phyloP scores from a whole-genome alignment of 73 alveolate species.

The Breviolum minutum region DNA sequence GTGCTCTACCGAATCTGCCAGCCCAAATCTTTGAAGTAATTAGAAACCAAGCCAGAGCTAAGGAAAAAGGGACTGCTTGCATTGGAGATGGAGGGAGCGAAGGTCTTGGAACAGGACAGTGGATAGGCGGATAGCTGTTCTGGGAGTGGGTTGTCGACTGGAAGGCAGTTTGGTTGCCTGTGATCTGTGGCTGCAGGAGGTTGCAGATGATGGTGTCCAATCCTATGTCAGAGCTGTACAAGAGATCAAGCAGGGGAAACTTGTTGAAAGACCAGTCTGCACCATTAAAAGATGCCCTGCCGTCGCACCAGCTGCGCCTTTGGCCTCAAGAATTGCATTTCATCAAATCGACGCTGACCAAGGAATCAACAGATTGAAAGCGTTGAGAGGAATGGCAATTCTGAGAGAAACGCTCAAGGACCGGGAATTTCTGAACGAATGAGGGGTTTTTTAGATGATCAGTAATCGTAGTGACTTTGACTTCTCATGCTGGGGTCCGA shows the following conservation, averaged over 20 bases:
- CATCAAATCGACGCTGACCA: too few relatives aligned
- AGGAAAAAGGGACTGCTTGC: conserved; percentile 79
- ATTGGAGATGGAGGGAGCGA: conserved; percentile 78
- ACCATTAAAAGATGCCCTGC: too few relatives aligned
- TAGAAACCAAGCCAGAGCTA: not conserved
- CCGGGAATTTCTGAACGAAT: too few relatives aligned
- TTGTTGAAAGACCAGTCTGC: not conserved
- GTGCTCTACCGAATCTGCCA: not conserved
- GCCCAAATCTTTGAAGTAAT: not conserved
- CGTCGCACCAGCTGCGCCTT: too few relatives aligned
- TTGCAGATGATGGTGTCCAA: conserved; percentile 58
- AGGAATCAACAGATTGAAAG: too few relatives aligned
- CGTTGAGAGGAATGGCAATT: too few relatives aligned
- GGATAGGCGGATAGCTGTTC: not conserved
- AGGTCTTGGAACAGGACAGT: conserved; percentile 39
- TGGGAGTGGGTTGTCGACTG: not conserved
- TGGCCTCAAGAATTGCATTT: too few relatives aligned
- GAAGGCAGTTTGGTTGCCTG: not conserved
- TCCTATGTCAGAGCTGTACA: conserved; percentile 57
- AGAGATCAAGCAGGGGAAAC: conserved; percentile 43
- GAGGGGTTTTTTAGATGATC: too few relatives aligned
- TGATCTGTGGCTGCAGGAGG: not conserved
- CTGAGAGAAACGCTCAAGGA: too few relatives aligned
- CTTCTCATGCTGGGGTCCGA: too few relatives aligned
- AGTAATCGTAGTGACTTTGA: too few relatives aligned